A percentile compares a stretch with the other conserved stretches of the same genome.
Evolutionary conservation across 768 basidiomycete genomes (phyloP).

Genomic region (Leccinum subgranulosum): DNA sequence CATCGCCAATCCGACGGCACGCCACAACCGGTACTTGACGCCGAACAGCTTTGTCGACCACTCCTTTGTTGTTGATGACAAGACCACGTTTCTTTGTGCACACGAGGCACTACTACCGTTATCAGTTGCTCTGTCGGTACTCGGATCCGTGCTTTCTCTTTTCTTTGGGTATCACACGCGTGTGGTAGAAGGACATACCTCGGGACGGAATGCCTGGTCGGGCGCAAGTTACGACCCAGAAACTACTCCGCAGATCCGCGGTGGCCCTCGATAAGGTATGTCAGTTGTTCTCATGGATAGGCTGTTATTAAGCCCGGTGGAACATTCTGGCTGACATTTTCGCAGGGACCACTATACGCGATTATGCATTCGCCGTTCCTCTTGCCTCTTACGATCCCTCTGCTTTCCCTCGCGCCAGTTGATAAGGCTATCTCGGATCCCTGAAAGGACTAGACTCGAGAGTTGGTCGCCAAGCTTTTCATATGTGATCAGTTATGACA

Average conservation of each 20-base stretch:
- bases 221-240: not conserved
- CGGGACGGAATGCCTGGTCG: slow-evolving; percentile 9
- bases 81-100: slow-evolving; percentile 1
- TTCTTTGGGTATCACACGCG: not conserved
- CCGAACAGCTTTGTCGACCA: not conserved
- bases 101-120: slow-evolving; percentile 5
- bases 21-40: not conserved
- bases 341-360: slow-evolving; percentile 17
- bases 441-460: slow-evolving; percentile 27
- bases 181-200: slow-evolving; percentile 6
- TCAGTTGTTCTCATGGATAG: slow-evolving; percentile 23
- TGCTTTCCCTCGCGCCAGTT: slow-evolving; percentile 10
- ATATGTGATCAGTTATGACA: slow-evolving; percentile 17
- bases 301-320: slow-evolving; percentile 17
- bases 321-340: slow-evolving; percentile 15
- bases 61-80: not conserved
- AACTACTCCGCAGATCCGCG: slow-evolving; percentile 30
- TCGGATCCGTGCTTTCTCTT: slow-evolving; percentile 10
- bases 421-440: slow-evolving; percentile 31
- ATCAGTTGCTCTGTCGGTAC: slow-evolving; percentile 1
- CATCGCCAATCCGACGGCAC: slow-evolving; percentile 5
- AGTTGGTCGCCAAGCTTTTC: slow-evolving; percentile 16
- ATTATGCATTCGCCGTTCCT: slow-evolving; percentile 23
- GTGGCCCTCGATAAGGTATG: slow-evolving; percentile 20
- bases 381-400: slow-evolving; percentile 22